These are phyloP conservation scores for Barnettozyma botsteinii DNA, from an alignment of 805 yeast genomes.

Conservation along the genomic window DNA sequence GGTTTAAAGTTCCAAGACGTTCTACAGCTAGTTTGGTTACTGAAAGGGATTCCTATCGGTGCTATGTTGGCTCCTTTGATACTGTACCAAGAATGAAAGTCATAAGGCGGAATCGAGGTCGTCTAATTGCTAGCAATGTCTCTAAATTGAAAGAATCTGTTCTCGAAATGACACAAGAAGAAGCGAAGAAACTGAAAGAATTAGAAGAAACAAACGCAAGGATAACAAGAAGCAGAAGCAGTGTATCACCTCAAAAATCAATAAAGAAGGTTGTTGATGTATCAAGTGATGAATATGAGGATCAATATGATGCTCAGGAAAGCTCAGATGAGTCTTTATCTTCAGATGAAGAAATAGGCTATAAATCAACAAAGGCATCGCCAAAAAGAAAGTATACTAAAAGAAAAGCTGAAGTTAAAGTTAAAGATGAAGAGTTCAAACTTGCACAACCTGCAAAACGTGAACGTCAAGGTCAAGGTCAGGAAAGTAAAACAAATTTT, in stretches of 20 bases:
- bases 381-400: slow-evolving; percentile 1
- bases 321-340: neutral
- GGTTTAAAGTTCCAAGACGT: neutral
- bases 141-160: neutral
- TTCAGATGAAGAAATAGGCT: too few relatives aligned
- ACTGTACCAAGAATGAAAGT: neutral
- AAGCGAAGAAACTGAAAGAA: neutral
- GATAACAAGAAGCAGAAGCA: neutral
- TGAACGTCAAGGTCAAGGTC: too few relatives aligned
- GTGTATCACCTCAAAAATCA: neutral
- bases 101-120: neutral
- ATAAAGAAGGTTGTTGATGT: slow-evolving; percentile 1
- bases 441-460: too few relatives aligned
- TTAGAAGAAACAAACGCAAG: neutral
- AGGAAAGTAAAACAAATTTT: slow-evolving; percentile 12
- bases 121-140: too few relatives aligned
- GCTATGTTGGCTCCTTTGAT: neutral
- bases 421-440: slow-evolving; percentile 1
- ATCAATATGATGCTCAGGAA: neutral
- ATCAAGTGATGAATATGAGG: neutral
- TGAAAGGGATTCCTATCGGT: neutral
- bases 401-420: neutral
- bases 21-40: neutral
- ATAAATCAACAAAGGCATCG: neutral
- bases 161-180: neutral